These are phyloP conservation scores for Dendrostoma leiphaemia DNA, from an alignment of 2,329 filamentous ascomycete genomes.

Conservation along the genomic window DNA sequence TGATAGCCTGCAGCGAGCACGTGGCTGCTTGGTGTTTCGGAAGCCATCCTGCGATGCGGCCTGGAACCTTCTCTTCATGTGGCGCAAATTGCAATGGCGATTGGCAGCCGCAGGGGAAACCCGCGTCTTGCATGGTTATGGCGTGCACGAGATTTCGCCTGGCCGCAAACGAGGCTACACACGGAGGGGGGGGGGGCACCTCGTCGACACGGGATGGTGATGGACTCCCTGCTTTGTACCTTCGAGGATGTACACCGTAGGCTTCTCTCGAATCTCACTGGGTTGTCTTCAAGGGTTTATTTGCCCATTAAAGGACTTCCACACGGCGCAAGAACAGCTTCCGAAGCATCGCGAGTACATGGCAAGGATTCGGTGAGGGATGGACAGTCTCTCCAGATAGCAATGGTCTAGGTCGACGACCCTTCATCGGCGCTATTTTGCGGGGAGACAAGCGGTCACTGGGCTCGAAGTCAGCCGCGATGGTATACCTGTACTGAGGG, in stretches of 20 bases:
- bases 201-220: not conserved
- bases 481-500: not conserved
- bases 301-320: not conserved
- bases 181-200: not conserved
- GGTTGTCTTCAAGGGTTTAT: not conserved
- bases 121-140: not conserved
- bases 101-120: not conserved
- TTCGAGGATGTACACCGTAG: not conserved
- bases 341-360: not conserved
- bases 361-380: not conserved
- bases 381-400: too few species aligned
- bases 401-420: too few species aligned
- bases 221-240: not conserved
- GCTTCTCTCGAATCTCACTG: not conserved
- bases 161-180: not conserved
- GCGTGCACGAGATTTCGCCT: not conserved
- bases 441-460: not conserved
- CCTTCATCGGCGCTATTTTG: too few species aligned
- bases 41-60: conserved; percentile 1
- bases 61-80: not conserved
- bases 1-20: not conserved
- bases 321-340: not conserved
- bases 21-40: conserved; percentile 1
- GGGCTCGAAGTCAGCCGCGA: not conserved
- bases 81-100: not conserved